Evolutionary conservation across 257 asterid genomes (phyloP), one percentile per base, ranked within the genome.

Genomic region (Nicotiana knightiana): DNA sequence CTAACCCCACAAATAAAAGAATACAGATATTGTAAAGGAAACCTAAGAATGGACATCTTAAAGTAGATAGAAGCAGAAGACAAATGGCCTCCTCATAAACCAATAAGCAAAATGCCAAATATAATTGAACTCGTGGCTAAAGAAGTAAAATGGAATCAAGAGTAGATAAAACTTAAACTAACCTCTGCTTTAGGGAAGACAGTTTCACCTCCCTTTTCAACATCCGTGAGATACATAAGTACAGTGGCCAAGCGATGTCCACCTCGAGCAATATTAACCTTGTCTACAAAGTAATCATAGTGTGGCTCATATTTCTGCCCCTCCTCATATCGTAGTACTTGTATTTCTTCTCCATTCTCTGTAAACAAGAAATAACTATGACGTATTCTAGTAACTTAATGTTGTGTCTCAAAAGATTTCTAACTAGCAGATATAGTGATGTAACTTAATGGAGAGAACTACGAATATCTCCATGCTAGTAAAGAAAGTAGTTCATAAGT

Each of bases 231-330:
- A 89, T 96, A 96, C 98, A 96, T 89, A 79, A 94, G 92, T 81
- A 96, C 94, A 11, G 99, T 96, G 24, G 97, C 99, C 70, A 90
- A 43, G 17, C 98, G 93, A 85, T 96, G 97, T 35, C 99, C 99
- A 46, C 99, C 99, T 61, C 94, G 98, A 71, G 86, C 96, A 64
- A 91, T 83, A 87, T 94, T 96, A 81, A 90, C 94, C 89, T 90
- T 87, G 84, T 94, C 99, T 46, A 84, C 17, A 46, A 96, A 96
- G 89, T 96, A 96, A 85, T 96, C 99, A 43, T 84, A 90, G 81
- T 94, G 98, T 16, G 98, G 91, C 39, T 96, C 99, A 86, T 96
- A 96, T 80, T 94, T 96, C 93, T 96, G 95, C 11, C 98, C 98
- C 70, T 88, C 92, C 90, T 96, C 99, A 79, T 96, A 96, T 67